These are phyloP conservation scores for Tetrahymena thermophila DNA, from an alignment of 73 alveolate genomes.

Conservation along the genomic window DNA sequence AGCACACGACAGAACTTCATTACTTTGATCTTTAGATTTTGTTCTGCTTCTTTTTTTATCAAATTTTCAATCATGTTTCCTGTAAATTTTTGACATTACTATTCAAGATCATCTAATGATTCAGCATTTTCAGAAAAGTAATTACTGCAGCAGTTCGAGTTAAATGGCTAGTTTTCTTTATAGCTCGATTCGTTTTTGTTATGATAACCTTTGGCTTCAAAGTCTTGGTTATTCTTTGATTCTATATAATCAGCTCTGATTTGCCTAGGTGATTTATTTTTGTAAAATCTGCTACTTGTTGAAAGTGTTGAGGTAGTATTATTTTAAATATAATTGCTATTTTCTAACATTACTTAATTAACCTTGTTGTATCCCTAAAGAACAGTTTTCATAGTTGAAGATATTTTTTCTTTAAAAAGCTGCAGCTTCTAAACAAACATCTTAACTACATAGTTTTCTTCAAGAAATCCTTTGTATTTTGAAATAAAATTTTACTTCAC, in stretches of 20 bases:
- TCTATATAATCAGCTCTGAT: neutral
- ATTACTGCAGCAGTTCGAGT: neutral
- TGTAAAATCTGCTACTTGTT: neutral
- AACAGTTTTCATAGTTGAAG: neutral
- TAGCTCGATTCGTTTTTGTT: neutral
- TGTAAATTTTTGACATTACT: neutral
- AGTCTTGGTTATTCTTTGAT: neutral
- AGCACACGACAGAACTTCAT: neutral
- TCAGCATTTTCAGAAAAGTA: neutral
- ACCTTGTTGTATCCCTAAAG: neutral
- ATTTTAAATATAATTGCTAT: too few species aligned
- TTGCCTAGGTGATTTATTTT: neutral
- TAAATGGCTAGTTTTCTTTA: neutral
- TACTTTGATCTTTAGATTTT: neutral
- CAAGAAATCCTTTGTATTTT: neutral
- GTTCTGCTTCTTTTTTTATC: neutral
- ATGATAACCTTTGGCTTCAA: neutral
- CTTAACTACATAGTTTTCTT: neutral
- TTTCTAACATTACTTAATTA: neutral
- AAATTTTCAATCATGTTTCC: neutral
- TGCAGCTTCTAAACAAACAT: neutral
- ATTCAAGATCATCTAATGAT: neutral
- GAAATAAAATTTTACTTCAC: neutral
- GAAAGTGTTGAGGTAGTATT: neutral
- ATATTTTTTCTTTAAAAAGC: neutral